Evolutionary conservation across 2,329 filamentous ascomycete species (phyloP).

Genomic region (Pseudopithomyces chartarum): DNA sequence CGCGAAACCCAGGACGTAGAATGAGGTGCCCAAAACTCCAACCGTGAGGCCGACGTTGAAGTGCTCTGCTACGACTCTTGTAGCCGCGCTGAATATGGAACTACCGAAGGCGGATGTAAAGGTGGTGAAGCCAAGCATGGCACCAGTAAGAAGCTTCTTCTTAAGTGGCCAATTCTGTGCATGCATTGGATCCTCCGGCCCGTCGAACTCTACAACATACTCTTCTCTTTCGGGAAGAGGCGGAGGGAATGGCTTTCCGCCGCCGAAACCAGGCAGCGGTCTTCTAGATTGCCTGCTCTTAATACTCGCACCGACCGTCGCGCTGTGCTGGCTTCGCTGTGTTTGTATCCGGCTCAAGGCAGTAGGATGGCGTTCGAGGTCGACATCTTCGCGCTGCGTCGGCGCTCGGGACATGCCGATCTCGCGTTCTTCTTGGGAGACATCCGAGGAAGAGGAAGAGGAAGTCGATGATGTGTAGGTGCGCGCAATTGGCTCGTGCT

Average conservation of each 20-base stretch:
- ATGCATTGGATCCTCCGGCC: slow-evolving; percentile 80
- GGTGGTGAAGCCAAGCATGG: slow-evolving; percentile 75
- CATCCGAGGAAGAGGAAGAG: slow-evolving; percentile 53
- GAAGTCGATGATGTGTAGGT: slow-evolving; percentile 59
- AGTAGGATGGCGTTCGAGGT: slow-evolving; percentile 70
- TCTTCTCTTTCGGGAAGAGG: slow-evolving; percentile 71
- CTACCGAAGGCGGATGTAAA: slow-evolving; percentile 68
- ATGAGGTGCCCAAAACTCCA: slow-evolving; percentile 55
- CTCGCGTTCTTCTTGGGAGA: slow-evolving; percentile 46
- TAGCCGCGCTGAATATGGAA: slow-evolving; percentile 50
- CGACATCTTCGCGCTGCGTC: slow-evolving; percentile 62
- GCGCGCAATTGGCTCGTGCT: slow-evolving; percentile 57
- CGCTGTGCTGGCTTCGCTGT: slow-evolving; percentile 70
- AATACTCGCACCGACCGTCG: slow-evolving; percentile 66
- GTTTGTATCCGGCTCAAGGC: slow-evolving; percentile 74
- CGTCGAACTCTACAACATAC: slow-evolving; percentile 83
- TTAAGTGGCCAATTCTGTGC: slow-evolving; percentile 83
- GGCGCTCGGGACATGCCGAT: slow-evolving; percentile 63
- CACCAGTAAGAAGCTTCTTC: slow-evolving; percentile 75
- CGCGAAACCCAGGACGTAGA: slow-evolving; percentile 58
- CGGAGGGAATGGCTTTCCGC: slow-evolving; percentile 76
- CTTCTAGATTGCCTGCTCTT: slow-evolving; percentile 57
- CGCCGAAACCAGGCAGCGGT: slow-evolving; percentile 72
- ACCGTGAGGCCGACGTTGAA: slow-evolving; percentile 56
- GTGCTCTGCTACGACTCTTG: slow-evolving; percentile 34